Evolutionary conservation across 2,329 filamentous ascomycete species (phyloP).

Genomic region (Colletotrichum sp.): DNA sequence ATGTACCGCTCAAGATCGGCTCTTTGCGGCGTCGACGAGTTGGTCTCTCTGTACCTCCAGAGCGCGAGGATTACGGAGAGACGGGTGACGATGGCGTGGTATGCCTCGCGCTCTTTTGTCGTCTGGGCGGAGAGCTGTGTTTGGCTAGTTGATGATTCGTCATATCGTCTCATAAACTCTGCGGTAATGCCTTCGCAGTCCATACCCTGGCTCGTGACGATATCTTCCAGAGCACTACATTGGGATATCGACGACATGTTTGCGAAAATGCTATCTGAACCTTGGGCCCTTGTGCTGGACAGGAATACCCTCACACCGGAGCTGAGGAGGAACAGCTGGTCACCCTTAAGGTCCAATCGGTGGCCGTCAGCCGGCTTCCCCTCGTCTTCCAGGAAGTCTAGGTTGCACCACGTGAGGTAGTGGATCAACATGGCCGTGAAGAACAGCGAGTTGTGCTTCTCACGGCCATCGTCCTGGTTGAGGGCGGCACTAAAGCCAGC

Average conservation of each 20-base stretch:
- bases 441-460: conserved; percentile 11
- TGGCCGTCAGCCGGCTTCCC: not conserved
- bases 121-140: too few relatives aligned
- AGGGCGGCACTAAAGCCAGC: conserved; percentile 27
- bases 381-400: conserved; percentile 27
- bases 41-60: not conserved
- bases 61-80: conserved; percentile 23
- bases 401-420: conserved; percentile 32
- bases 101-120: conserved; percentile 21
- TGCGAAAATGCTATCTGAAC: conserved; percentile 22
- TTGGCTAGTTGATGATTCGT: not conserved
- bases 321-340: conserved; percentile 31
- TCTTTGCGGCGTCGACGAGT: not conserved
- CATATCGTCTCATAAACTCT: conserved; percentile 26
- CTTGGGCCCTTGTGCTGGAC: not conserved
- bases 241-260: conserved; percentile 18
- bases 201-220: conserved; percentile 21
- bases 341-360: conserved; percentile 25
- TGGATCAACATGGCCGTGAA: conserved; percentile 32
- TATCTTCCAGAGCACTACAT: conserved; percentile 21
- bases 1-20: conserved; percentile 29
- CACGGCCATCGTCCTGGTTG: not conserved
- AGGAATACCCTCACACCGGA: conserved; percentile 26
- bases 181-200: conserved; percentile 18
- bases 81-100: conserved; percentile 21